These are phyloP conservation scores for Lathyrus sativus DNA, from an alignment of 306 rosid species.

Conservation along the genomic window DNA sequence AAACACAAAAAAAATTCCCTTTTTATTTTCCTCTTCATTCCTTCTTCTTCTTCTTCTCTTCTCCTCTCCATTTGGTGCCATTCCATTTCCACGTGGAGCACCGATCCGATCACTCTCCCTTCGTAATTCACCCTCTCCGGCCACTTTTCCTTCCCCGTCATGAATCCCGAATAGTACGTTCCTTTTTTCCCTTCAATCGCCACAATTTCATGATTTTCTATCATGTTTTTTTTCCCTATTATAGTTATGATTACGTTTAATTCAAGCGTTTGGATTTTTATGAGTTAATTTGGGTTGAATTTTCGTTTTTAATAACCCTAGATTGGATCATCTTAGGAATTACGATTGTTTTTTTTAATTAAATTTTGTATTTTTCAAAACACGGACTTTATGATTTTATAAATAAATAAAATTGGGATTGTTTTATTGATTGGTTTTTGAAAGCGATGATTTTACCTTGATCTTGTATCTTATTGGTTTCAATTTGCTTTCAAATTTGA, in stretches of 20 bases:
- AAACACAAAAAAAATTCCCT: not conserved
- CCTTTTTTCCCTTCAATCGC: not conserved
- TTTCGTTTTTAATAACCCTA: constrained; percentile 41
- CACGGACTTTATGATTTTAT: not conserved
- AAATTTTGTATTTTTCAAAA: not conserved
- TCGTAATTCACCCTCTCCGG: constrained; percentile 20
- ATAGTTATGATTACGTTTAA: not conserved
- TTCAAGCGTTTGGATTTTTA: not conserved
- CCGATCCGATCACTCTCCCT: constrained; percentile 34
- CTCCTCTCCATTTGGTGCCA: constrained; percentile 8
- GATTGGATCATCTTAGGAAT: constrained; percentile 38
- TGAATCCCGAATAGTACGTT: constrained; percentile 59
- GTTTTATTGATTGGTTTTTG: constrained; percentile 7
- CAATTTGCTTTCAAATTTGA: not conserved
- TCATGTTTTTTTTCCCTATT: not conserved
- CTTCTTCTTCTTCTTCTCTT: constrained; percentile 12
- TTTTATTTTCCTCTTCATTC: constrained; percentile 6
- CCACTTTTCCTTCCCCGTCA: constrained; percentile 30
- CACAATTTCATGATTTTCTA: constrained; percentile 1
- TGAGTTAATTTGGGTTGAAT: not conserved
- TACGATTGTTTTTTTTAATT: not conserved
- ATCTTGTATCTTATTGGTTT: constrained; percentile 3
- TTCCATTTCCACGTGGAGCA: constrained; percentile 30
- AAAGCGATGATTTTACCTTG: not conserved
- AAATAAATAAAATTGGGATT: not conserved